These are phyloP conservation scores for Iris macrosiphon DNA, from an alignment of 106 monocot species.

Conservation along the genomic window DNA sequence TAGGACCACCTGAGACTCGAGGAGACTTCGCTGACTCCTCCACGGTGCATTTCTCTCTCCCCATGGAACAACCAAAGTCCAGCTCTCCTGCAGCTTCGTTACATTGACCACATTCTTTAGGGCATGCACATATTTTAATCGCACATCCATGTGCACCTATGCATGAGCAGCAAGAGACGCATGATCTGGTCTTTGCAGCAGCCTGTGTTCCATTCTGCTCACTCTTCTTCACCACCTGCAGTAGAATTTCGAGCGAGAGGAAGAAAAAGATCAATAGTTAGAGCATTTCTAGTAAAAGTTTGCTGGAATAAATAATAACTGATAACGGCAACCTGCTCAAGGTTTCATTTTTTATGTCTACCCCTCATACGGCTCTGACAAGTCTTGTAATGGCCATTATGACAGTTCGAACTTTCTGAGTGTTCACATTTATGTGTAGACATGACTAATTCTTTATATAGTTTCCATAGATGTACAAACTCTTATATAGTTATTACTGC, in stretches of 20 bases:
- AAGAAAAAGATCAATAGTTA: too few species aligned
- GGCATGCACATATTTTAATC: not conserved
- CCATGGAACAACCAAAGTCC: not conserved
- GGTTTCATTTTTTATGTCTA: not conserved
- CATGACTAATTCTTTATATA: too few species aligned
- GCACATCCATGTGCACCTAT: constrained; percentile 9
- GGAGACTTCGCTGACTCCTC: not conserved
- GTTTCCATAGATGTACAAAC: too few species aligned
- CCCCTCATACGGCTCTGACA: too few species aligned
- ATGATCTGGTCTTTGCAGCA: not conserved
- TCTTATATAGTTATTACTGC: too few species aligned
- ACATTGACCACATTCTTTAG: not conserved
- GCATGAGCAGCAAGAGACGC: constrained; percentile 15
- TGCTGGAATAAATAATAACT: not conserved
- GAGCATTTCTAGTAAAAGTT: not conserved
- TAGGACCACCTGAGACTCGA: not conserved
- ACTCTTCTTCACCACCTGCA: constrained; percentile 5
- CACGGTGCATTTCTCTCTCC: not conserved
- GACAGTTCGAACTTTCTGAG: too few species aligned
- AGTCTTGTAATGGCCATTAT: too few species aligned
- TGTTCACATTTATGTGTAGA: too few species aligned
- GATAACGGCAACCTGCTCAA: not conserved
- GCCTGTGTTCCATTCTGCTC: not conserved
- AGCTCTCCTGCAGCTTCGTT: not conserved
- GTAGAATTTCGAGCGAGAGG: too few species aligned